phyloP scores from a whole-genome alignment of 31 red algal genomes.

The Porphyra umbilicalis region DNA sequence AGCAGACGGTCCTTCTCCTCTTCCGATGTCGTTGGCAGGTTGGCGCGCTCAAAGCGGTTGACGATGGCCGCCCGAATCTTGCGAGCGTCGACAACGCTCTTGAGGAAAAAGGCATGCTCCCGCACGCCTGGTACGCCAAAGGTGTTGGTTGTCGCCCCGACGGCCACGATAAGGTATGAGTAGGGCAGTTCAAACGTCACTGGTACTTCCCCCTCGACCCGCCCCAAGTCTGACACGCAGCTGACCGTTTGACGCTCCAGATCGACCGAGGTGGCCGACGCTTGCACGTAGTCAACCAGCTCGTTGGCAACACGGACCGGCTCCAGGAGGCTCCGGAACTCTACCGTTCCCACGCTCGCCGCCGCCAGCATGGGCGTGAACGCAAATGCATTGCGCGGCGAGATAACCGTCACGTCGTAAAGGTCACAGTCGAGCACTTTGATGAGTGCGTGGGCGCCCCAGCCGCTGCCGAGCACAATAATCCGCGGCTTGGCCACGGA shows the following conservation, averaged over 20 bases:
- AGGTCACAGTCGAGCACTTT: conserved; percentile 48
- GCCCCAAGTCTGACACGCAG: conserved; percentile 6
- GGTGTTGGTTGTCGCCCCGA: conserved; percentile 70
- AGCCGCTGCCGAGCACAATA: conserved; percentile 76
- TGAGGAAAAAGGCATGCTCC: conserved; percentile 78
- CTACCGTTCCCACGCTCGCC: conserved; percentile 73
- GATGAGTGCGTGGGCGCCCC: conserved; percentile 74
- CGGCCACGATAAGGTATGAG: conserved; percentile 56
- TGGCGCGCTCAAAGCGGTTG: conserved; percentile 62
- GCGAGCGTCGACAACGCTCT: conserved; percentile 75
- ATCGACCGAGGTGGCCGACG: conserved; percentile 29
- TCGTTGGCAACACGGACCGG: conserved; percentile 52
- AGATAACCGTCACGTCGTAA: conserved; percentile 67
- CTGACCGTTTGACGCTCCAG: conserved; percentile 2
- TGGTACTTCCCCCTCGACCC: conserved; percentile 2
- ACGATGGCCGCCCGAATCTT: conserved; percentile 60
- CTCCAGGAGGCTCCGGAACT: conserved; percentile 81
- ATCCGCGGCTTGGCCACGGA: conserved; percentile 31
- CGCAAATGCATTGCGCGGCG: conserved; percentile 88
- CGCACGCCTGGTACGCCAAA: conserved; percentile 71
- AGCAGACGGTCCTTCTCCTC: conserved; percentile 55
- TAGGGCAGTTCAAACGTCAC: conserved; percentile 58
- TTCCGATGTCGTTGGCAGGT: conserved; percentile 56
- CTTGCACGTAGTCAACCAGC: conserved; percentile 31
- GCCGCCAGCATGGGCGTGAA: conserved; percentile 78